Evolutionary conservation across 352 stramenopile species (phyloP).

Genomic region (Phytophthora capsici): DNA sequence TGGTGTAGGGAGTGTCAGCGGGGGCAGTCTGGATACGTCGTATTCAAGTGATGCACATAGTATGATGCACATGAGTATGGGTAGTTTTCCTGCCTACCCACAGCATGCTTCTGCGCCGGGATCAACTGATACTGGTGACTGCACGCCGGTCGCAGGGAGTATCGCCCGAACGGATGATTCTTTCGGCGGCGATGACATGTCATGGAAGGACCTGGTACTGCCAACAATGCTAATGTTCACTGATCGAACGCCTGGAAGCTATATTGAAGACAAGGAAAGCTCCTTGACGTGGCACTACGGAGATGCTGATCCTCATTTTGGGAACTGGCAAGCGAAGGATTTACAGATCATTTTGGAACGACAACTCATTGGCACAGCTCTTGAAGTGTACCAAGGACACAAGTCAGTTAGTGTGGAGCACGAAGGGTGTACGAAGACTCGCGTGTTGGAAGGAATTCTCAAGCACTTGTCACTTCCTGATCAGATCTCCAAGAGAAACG

Average conservation of each 20-base stretch:
- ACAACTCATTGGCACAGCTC: conserved; percentile 78
- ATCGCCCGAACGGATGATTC: conserved; percentile 48
- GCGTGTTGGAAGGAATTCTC: conserved; percentile 77
- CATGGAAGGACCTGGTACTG: conserved; percentile 83
- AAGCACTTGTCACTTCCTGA: conserved; percentile 73
- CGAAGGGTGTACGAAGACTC: conserved; percentile 79
- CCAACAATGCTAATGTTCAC: conserved; percentile 83
- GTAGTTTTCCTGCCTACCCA: conserved; percentile 49
- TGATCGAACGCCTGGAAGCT: conserved; percentile 76
- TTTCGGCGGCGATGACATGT: conserved; percentile 66
- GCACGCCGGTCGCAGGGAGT: conserved; percentile 30
- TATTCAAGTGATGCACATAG: conserved; percentile 43
- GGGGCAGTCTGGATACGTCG: conserved; percentile 38
- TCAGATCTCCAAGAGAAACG: conserved; percentile 70
- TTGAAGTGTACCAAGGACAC: conserved; percentile 90
- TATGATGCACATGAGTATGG: conserved; percentile 58
- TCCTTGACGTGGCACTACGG: conserved; percentile 90
- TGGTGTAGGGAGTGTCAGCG: conserved; percentile 34
- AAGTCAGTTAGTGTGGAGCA: conserved; percentile 85
- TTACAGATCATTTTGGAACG: conserved; percentile 91
- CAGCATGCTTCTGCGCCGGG: conserved; percentile 31
- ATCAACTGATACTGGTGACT: conserved; percentile 26
- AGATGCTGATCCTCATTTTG: conserved; percentile 87
- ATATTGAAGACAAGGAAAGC: conserved; percentile 88
- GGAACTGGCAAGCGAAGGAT: conserved; percentile 89